Evolutionary conservation across 2,329 filamentous ascomycete genomes (phyloP).

Genomic region (Onygenales sp.): DNA sequence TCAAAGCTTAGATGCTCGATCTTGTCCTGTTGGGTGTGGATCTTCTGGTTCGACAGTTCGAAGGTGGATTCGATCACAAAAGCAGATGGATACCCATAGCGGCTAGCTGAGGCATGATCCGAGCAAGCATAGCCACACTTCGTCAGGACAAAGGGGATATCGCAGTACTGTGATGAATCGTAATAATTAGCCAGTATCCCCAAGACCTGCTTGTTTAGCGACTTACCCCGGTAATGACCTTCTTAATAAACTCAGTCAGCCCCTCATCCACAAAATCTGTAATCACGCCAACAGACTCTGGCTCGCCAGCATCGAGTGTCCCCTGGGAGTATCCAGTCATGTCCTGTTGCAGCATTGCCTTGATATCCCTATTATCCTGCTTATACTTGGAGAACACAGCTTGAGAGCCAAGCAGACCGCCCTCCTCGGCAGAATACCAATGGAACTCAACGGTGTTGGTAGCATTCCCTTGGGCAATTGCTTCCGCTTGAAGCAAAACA

Average conservation of each 20-base stretch:
- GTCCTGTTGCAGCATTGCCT: conserved; percentile 96
- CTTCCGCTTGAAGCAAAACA: conserved; percentile 63
- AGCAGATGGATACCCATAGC: conserved; percentile 55
- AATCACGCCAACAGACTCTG: conserved; percentile 84
- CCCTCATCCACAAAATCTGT: conserved; percentile 79
- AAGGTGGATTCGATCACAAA: conserved; percentile 57
- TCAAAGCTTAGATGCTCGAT: conserved; percentile 68
- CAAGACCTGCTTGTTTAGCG: not conserved
- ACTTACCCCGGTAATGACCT: conserved; percentile 60
- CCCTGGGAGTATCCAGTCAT: conserved; percentile 88
- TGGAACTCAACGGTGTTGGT: conserved; percentile 91
- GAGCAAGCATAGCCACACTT: conserved; percentile 80
- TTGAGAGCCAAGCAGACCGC: conserved; percentile 76
- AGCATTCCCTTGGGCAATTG: conserved; percentile 60
- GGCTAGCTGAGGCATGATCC: conserved; percentile 59
- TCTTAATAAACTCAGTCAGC: conserved; percentile 84
- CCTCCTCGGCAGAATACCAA: conserved; percentile 90
- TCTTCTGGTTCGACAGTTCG: conserved; percentile 55
- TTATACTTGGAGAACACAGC: conserved; percentile 80
- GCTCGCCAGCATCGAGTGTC: conserved; percentile 70
- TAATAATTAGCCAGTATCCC: not conserved
- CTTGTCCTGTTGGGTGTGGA: conserved; percentile 63
- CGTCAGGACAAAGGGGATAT: conserved; percentile 76
- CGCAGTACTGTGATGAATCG: conserved; percentile 59
- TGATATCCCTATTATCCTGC: conserved; percentile 62